Evolutionary conservation across 306 rosid species (phyloP), one percentile per base, ranked within the genome.

Genomic region (Prosopis cineraria): DNA sequence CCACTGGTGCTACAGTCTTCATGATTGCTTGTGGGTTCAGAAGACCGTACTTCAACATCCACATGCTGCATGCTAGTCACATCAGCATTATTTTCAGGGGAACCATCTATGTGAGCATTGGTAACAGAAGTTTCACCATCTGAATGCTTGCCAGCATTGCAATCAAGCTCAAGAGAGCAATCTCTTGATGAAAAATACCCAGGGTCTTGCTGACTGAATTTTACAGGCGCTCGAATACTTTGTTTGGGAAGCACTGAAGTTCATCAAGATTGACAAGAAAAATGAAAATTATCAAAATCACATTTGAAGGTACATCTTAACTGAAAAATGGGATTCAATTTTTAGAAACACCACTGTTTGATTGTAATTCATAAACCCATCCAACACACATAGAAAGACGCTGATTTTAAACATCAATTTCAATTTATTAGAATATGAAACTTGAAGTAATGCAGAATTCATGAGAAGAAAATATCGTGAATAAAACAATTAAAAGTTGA

Each of bases 1-100:
- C 97, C 94, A 70, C 99, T 96, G 81, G 98, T 96, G 90, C 98
- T 96, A 84, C 99, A 96, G 78, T 93, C 98, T 78, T 90, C 98
- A 43, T 85, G 88, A 79, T 79, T 87, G 84, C 82, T 82, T 30
- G 86, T 70, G 53, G 85, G 84, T 77, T 88, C 99, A 53, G 81
- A 83, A 34, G 85, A 91, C 68, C 98, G 94, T 43, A 91, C 80
- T 68, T 95, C 99, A 69, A 81, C 75, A 66, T 90, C 97, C 55
- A 81, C 60, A 64, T 85, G 90, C 85, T 84, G 88, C 77, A 79
- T 74, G 83, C 97, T 93, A 6, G 91, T 79, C 75, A 86, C 89
- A 52, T 92, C 97, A 81, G 89, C 87, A 84, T 70, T 89, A 80
- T 84, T 91, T 84, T 87, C 98, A 56, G 97, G 97, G 78, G 98